A percentile compares a stretch with the other conserved stretches of the same genome.
These are phyloP conservation scores for Saitozyma sp. DNA, from an alignment of 768 basidiomycete genomes.

Conservation along the genomic window DNA sequence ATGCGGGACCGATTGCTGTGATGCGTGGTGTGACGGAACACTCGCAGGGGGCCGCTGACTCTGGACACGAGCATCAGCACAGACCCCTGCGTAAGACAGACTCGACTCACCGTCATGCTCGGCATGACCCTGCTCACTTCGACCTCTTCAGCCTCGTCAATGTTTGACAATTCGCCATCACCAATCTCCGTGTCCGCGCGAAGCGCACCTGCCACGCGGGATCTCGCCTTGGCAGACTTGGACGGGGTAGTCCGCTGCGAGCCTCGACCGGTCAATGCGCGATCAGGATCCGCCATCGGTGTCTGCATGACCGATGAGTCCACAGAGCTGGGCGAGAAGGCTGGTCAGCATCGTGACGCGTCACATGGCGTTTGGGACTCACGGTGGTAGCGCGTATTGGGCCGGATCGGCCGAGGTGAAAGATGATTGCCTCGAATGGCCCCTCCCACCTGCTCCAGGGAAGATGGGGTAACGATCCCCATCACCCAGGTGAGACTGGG, in stretches of 20 bases:
- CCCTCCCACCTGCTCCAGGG: slow-evolving; percentile 10
- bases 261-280: slow-evolving; percentile 1
- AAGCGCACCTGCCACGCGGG: slow-evolving; percentile 42
- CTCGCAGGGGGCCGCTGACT: not conserved
- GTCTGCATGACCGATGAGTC: slow-evolving; percentile 7
- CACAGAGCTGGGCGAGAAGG: slow-evolving; percentile 3
- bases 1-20: not conserved
- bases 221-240: slow-evolving; percentile 18
- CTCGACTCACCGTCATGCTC: not conserved
- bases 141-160: slow-evolving; percentile 34
- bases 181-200: slow-evolving; percentile 38
- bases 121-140: too few relatives aligned
- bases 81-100: not conserved
- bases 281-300: not conserved
- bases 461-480: slow-evolving; percentile 46
- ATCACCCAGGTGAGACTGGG: slow-evolving; percentile 21
- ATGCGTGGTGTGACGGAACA: not conserved
- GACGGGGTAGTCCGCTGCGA: slow-evolving; percentile 8
- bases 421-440: slow-evolving; percentile 25
- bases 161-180: slow-evolving; percentile 32
- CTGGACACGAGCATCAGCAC: too few relatives aligned
- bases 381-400: slow-evolving; percentile 20
- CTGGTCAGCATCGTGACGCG: too few relatives aligned
- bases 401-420: slow-evolving; percentile 30
- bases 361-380: slow-evolving; percentile 5